Percentiles rank a stretch among this genome's conserved stretches.
These are phyloP conservation scores for Suhomyces maxii DNA, from an alignment of 1,139 yeast species.

Conservation along the genomic window DNA sequence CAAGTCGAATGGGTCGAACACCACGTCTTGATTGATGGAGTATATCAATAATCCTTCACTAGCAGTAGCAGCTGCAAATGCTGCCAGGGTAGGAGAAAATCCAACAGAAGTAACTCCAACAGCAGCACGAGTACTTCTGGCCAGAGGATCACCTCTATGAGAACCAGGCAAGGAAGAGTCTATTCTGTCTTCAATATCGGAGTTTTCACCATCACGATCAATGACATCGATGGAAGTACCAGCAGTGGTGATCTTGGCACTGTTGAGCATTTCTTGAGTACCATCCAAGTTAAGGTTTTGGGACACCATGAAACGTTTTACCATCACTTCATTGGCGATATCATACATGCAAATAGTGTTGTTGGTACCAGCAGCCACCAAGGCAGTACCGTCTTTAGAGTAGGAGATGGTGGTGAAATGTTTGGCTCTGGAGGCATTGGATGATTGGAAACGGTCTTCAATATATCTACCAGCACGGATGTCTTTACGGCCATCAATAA, in stretches of 20 bases:
- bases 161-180: slow-evolving; percentile 88
- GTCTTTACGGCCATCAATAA: slow-evolving; percentile 84
- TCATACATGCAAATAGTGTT: slow-evolving; percentile 91
- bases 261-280: slow-evolving; percentile 75
- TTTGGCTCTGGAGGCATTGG: slow-evolving; percentile 81
- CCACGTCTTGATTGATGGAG: slow-evolving; percentile 71
- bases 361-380: slow-evolving; percentile 92
- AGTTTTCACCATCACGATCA: slow-evolving; percentile 82
- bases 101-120: slow-evolving; percentile 73
- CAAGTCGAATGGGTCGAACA: slow-evolving; percentile 93
- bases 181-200: slow-evolving; percentile 80
- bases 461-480: slow-evolving; percentile 83
- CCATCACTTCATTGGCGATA: slow-evolving; percentile 78
- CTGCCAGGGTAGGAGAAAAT: slow-evolving; percentile 87
- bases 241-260: slow-evolving; percentile 81
- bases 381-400: slow-evolving; percentile 84
- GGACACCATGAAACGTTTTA: slow-evolving; percentile 81
- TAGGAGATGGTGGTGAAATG: slow-evolving; percentile 79
- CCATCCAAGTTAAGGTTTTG: slow-evolving; percentile 91
- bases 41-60: slow-evolving; percentile 89
- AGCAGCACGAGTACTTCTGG: slow-evolving; percentile 72
- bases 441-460: slow-evolving; percentile 78
- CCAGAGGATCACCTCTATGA: slow-evolving; percentile 80
- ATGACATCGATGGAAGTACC: slow-evolving; percentile 76
- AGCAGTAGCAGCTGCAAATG: slow-evolving; percentile 95